Evolutionary conservation across 1,139 yeast genomes (phyloP).

Genomic region (Taphrina wiesneri): DNA sequence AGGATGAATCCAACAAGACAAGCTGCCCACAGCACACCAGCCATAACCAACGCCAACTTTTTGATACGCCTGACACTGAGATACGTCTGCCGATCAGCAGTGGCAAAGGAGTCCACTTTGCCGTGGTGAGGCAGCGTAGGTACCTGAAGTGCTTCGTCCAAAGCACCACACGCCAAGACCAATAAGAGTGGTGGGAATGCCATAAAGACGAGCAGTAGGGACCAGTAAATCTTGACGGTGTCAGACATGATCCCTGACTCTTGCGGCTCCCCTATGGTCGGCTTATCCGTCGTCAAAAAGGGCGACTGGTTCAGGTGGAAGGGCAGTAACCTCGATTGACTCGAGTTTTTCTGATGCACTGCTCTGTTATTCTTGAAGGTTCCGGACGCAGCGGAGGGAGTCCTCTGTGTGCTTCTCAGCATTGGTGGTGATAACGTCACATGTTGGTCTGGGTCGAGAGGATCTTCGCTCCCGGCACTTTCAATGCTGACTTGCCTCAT

Average conservation of each 20-base stretch:
- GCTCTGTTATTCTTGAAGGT: neutral
- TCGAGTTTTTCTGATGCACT: slow-evolving; percentile 10
- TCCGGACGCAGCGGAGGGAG: neutral
- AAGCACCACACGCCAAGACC: slow-evolving; percentile 15
- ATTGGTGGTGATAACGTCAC: slow-evolving; percentile 1
- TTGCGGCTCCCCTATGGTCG: neutral
- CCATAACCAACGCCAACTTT: slow-evolving; percentile 2
- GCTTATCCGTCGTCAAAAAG: slow-evolving; percentile 20
- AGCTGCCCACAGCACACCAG: neutral
- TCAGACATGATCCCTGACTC: neutral
- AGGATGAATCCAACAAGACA: slow-evolving; percentile 18
- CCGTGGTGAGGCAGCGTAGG: neutral
- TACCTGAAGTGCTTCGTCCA: slow-evolving; percentile 17
- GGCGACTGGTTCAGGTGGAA: slow-evolving; percentile 15
- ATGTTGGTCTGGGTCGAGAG: slow-evolving; percentile 5
- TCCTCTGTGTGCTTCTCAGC: neutral
- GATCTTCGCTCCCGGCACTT: slow-evolving; percentile 12
- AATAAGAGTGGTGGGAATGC: slow-evolving; percentile 17
- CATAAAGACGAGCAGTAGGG: slow-evolving; percentile 1
- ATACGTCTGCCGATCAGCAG: slow-evolving; percentile 1
- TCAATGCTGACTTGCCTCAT: neutral
- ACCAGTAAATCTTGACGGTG: slow-evolving; percentile 14
- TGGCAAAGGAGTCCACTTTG: neutral
- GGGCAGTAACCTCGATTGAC: slow-evolving; percentile 15
- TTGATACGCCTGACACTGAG: slow-evolving; percentile 16